phyloP scores from a whole-genome alignment of 225 moss, liverwort and hornwort species.

The Asterella californica region DNA sequence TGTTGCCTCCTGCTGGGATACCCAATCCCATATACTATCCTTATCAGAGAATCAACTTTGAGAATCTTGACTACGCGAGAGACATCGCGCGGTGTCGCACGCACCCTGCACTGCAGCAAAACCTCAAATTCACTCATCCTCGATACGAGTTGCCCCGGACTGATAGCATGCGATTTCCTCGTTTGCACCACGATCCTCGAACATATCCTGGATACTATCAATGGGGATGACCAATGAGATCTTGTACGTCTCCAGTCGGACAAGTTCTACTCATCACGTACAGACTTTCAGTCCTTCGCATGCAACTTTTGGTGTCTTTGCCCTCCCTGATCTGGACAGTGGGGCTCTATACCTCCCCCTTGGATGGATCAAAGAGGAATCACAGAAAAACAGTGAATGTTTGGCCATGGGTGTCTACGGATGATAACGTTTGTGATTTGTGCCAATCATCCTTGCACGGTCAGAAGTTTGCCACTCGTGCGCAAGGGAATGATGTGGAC shows the following conservation, averaged over 20 bases:
- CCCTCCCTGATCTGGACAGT: not conserved
- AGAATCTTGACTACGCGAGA: constrained; percentile 6
- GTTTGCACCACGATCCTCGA: not conserved
- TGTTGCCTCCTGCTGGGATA: constrained; percentile 11
- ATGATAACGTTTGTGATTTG: not conserved
- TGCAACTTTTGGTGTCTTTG: not conserved
- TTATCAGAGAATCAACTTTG: constrained; percentile 10
- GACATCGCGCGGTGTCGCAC: not conserved
- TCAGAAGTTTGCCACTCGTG: not conserved
- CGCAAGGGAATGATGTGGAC: not conserved
- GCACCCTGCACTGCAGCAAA: not conserved
- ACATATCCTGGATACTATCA: constrained; percentile 9
- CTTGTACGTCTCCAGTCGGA: not conserved
- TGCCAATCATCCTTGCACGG: not conserved
- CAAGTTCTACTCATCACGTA: not conserved
- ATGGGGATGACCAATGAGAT: constrained; percentile 3
- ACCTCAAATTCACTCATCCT: constrained; percentile 3
- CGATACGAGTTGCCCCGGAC: constrained; percentile 1
- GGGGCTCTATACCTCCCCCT: not conserved
- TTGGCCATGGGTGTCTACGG: not conserved
- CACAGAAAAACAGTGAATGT: not conserved
- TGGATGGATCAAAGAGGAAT: not conserved
- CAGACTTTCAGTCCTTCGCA: not conserved
- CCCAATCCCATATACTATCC: constrained; percentile 17
- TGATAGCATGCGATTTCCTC: not conserved